These are phyloP conservation scores for Combretum micranthum DNA, from an alignment of 345 rosid genomes.

Conservation along the genomic window DNA sequence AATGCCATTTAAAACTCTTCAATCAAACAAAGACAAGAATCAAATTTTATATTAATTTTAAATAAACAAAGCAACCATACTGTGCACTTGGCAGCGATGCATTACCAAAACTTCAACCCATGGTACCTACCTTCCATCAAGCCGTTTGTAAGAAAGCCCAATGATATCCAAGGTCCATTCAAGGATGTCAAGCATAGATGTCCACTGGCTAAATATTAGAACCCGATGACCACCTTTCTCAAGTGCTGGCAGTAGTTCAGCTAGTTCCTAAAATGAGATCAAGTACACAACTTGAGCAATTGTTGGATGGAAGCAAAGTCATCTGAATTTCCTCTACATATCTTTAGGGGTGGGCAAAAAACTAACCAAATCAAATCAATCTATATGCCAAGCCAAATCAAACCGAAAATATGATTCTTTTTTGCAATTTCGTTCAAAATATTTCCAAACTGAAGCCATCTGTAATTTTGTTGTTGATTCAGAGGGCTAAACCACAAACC, in stretches of 20 bases:
- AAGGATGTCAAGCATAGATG: constrained; percentile 94
- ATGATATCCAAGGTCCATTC: constrained; percentile 92
- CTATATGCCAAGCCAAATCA: too few relatives aligned
- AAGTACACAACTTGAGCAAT: background rate
- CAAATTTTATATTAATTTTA: too few relatives aligned
- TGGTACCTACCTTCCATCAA: constrained; percentile 72
- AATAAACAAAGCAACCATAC: constrained; percentile 3
- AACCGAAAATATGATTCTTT: too few relatives aligned
- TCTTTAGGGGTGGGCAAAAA: too few relatives aligned
- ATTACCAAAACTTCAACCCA: background rate
- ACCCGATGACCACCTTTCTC: constrained; percentile 68
- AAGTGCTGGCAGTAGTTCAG: constrained; percentile 75
- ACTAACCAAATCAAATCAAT: too few relatives aligned
- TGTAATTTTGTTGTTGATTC: too few relatives aligned
- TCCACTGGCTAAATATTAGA: constrained; percentile 95
- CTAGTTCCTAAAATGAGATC: constrained; percentile 44
- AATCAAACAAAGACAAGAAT: too few relatives aligned
- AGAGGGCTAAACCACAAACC: too few relatives aligned
- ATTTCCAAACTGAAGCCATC: too few relatives aligned
- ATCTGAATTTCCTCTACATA: background rate
- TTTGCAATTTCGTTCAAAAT: too few relatives aligned
- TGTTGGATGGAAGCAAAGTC: background rate
- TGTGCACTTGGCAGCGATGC: background rate
- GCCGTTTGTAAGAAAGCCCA: constrained; percentile 81
- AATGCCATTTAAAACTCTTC: too few relatives aligned